Conservation (phyloP, 2,329 filamentous ascomycete species). For the Onygenales sp. region DNA sequence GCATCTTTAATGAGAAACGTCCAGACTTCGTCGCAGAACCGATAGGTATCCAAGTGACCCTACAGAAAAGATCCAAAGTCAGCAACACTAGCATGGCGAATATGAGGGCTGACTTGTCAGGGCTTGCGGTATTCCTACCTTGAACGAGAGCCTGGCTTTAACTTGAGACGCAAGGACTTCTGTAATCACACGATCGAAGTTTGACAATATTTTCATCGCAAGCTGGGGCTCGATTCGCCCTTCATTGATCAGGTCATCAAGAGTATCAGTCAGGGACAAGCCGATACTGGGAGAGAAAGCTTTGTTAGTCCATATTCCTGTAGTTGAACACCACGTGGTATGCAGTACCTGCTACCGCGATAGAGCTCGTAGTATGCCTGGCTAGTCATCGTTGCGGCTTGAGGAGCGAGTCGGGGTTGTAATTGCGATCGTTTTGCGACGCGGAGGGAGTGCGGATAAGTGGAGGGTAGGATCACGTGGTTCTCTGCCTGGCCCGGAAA, state of each 20-base stretch:
- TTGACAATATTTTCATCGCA: conserved; percentile 93
- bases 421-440: background rate
- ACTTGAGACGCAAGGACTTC: conserved; percentile 88
- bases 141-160: conserved; percentile 84
- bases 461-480: background rate
- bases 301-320: conserved; percentile 11
- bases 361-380: conserved; percentile 84
- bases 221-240: conserved; percentile 95
- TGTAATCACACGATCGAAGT: conserved; percentile 89
- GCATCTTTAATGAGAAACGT: conserved; percentile 98
- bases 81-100: conserved; percentile 4
- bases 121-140: conserved; percentile 50
- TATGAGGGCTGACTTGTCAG: background rate
- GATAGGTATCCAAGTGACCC: conserved; percentile 96
- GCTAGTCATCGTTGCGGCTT: conserved; percentile 35
- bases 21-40: conserved; percentile 99
- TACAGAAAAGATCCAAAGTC: conserved; percentile 28
- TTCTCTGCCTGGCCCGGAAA: background rate
- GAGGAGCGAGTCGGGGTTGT: conserved; percentile 2
- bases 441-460: background rate
- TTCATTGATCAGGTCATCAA: conserved; percentile 91
- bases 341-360: conserved; percentile 82
- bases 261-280: conserved; percentile 84
- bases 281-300: conserved; percentile 60
- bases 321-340: conserved; percentile 2